Evolutionary conservation across 257 asterid species (phyloP), one percentile per base, ranked within the genome.

Genomic region (Capsicum rhomboideum): DNA sequence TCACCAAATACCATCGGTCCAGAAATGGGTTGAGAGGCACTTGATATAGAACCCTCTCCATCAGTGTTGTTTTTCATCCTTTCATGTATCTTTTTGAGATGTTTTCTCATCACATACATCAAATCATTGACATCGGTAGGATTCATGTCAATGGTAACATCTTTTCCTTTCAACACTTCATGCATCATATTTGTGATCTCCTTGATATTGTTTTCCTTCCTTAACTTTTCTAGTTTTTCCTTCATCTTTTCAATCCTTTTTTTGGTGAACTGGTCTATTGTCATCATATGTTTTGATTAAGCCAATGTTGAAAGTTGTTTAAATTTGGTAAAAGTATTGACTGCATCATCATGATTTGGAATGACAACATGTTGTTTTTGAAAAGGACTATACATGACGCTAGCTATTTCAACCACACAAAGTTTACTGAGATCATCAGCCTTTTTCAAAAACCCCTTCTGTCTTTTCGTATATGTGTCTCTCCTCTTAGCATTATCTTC

Each of bases 351-450:
- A 46, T 10, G 12, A 46, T 46, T 46, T 46, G 52, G 89, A 83
- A 81, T 84, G 14, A 56, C 58, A 64, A 81, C 82, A 14, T 84
- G 59, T 0, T 55, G 59, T 0, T 6, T 2, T 11, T 74, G 61
- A 18, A 12, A 74, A 2, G 83, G 78, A 52, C 82, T 75, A 21
- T 13, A 66, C 16, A 72, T 8, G 17, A 86, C 67, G 13, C 82
- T 54, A 42, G 83, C 74, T 0, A 68, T 56, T 14, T 82, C 84
- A 54, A 85, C 55, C 1, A 61, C 86, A 11, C 88, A 86, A 4
- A 83, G 85, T 17, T 78, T 66, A 63, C 86, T 83, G 9, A 86
- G 21, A 34, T 86, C 84, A 1, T 58, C 1, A 10, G 69, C 82
- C 40, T 80, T 79, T 34, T 86, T 83, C 61, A 79, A 23, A 28